Evolutionary conservation across 2,329 filamentous ascomycete genomes (phyloP).

Genomic region (Penicillium brevicompactum): DNA sequence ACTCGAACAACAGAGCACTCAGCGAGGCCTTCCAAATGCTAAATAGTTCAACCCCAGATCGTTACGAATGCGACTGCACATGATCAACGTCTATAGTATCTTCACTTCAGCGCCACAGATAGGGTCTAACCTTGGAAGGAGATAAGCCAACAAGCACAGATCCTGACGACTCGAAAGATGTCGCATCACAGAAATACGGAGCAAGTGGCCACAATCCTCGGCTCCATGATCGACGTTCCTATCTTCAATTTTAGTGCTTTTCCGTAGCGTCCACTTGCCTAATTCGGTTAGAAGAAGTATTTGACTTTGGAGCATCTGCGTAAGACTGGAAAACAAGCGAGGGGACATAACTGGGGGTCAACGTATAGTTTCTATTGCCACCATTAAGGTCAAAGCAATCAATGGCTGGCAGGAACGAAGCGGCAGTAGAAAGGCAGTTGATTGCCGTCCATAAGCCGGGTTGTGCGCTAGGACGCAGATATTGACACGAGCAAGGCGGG

Average conservation of each 20-base stretch:
- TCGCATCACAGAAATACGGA: background rate
- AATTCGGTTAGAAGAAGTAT: slow-evolving; percentile 6
- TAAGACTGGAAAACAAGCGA: no score
- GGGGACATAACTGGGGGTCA: no score
- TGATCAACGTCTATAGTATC: background rate
- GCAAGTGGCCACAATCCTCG: background rate
- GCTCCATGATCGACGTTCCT: background rate
- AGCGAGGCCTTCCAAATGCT: background rate
- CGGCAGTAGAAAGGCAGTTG: no score
- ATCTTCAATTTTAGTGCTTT: background rate
- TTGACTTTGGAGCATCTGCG: background rate
- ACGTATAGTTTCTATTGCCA: no score
- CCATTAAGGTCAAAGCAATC: background rate
- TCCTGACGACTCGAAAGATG: background rate
- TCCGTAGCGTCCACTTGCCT: slow-evolving; percentile 24
- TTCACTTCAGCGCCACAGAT: background rate
- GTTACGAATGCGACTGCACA: background rate
- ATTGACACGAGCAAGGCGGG: no score
- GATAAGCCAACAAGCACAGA: background rate
- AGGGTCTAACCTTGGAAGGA: background rate
- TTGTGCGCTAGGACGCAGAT: no score
- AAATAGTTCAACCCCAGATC: background rate
- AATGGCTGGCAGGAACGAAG: no score
- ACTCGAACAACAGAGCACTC: background rate
- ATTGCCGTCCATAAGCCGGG: no score